phyloP scores from a whole-genome alignment of 192 early-diverging fungal genomes.

The Pilobolus umbonatus region DNA sequence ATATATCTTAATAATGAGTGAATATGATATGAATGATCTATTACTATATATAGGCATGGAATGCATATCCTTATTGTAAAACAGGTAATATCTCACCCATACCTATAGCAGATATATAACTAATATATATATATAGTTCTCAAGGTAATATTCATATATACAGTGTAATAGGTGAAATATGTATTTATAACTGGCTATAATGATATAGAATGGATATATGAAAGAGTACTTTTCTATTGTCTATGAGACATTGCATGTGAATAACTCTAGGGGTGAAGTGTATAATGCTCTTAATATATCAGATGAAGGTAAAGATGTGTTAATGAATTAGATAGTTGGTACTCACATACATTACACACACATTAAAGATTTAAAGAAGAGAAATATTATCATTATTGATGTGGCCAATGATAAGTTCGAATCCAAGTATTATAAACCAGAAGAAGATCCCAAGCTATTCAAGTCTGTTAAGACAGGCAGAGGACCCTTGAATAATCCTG shows the following conservation, averaged over 20 bases:
- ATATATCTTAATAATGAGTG: too few relatives aligned
- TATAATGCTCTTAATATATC: slow-evolving; percentile 55
- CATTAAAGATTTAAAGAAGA: slow-evolving; percentile 46
- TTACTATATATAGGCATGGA: slow-evolving; percentile 52
- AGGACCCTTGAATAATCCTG: slow-evolving; percentile 52
- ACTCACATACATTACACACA: background rate
- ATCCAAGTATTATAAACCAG: slow-evolving; percentile 46
- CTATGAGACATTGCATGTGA: slow-evolving; percentile 69
- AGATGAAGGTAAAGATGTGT: slow-evolving; percentile 7
- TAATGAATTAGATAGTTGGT: background rate
- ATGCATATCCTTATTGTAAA: slow-evolving; percentile 66
- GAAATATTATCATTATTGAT: slow-evolving; percentile 61
- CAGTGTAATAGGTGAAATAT: background rate
- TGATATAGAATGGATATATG: slow-evolving; percentile 58
- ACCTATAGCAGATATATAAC: too few relatives aligned
- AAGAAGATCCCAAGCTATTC: slow-evolving; percentile 63
- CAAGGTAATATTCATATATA: slow-evolving; percentile 1
- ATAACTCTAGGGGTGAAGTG: slow-evolving; percentile 61
- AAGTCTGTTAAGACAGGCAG: slow-evolving; percentile 63
- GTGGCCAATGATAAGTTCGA: slow-evolving; percentile 60
- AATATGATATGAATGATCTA: background rate
- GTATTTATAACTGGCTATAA: background rate
- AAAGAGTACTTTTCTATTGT: slow-evolving; percentile 65
- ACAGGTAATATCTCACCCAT: slow-evolving; percentile 34
- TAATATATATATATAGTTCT: slow-evolving; percentile 3